These are phyloP conservation scores for Coemansia sp. DNA, from an alignment of 192 early-diverging fungal genomes.

Conservation along the genomic window DNA sequence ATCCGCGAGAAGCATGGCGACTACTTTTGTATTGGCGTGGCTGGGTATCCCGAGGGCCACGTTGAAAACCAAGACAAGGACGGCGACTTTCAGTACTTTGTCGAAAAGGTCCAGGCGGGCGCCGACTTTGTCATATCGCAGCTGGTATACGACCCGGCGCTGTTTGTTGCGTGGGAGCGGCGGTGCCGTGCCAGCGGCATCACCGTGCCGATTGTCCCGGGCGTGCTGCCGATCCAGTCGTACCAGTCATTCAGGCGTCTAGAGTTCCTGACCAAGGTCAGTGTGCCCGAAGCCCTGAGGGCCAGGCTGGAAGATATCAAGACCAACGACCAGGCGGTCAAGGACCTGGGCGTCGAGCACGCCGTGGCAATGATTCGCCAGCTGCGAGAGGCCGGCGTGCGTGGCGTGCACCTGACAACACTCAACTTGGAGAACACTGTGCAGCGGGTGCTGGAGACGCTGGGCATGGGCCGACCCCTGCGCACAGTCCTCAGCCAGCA, in stretches of 20 bases:
- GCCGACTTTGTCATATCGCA: slow-evolving; percentile 96
- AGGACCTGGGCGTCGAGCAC: slow-evolving; percentile 85
- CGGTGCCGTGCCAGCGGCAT: slow-evolving; percentile 71
- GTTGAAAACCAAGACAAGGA: slow-evolving; percentile 49
- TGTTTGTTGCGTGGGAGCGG: slow-evolving; percentile 75
- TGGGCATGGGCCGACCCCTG: slow-evolving; percentile 4
- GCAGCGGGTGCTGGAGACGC: slow-evolving; percentile 69
- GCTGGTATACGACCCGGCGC: slow-evolving; percentile 79
- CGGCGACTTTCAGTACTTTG: slow-evolving; percentile 71
- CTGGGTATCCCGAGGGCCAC: slow-evolving; percentile 82
- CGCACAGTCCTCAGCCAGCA: neutral
- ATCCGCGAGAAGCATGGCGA: slow-evolving; percentile 81
- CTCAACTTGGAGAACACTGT: slow-evolving; percentile 86
- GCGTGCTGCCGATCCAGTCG: slow-evolving; percentile 92
- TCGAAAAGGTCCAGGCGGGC: slow-evolving; percentile 84
- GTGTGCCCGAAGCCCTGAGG: slow-evolving; percentile 70
- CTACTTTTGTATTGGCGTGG: slow-evolving; percentile 96
- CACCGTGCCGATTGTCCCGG: slow-evolving; percentile 75
- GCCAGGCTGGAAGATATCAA: slow-evolving; percentile 84
- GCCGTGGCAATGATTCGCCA: slow-evolving; percentile 67
- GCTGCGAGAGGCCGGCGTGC: slow-evolving; percentile 51
- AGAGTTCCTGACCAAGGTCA: slow-evolving; percentile 75
- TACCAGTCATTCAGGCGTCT: slow-evolving; percentile 87
- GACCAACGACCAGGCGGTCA: slow-evolving; percentile 92
- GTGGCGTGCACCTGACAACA: slow-evolving; percentile 90